Base-by-base conservation (phyloP, 2,329 filamentous ascomycete genomes). In the Aspergillus alliaceus region DNA sequence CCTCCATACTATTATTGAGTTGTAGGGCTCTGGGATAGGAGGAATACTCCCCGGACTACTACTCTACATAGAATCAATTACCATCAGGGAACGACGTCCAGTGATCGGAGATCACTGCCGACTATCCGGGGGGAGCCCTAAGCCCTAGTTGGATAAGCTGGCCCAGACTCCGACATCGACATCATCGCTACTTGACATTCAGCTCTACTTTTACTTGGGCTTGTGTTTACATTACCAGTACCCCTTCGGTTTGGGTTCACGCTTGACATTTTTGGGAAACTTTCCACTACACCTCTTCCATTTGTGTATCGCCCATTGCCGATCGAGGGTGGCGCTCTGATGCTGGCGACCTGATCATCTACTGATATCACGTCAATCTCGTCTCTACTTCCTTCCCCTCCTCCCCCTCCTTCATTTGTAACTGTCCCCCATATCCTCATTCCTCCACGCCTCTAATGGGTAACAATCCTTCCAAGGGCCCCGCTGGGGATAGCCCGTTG, bases 391-490 rank as follows among this genome's bases (percentile, higher is more conserved):
- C 15, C 56, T 48, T 53, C 57, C 54, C 55, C 40, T 25, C 39
- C 32, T 27, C 44, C 32, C 24, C 46, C 51, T 51, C 50, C 31
- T 48, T 27, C 29, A 49, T 46, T 22, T 46, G 22, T 31, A 48
- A 20, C 47, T 54, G 47, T 56, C 53, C 58, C 56, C 53, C 42
- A 44, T 50, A 40, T 27, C 47, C 46, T 46, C 50, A 49, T 50
- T 34, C 35, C 35, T 57, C 20, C 48, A 44, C 68, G 65, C 67
- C 67, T 64, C 69, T 68, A 61, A 80, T 81, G 79, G 79, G 79
- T 64, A 80, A 80, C 69, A 77, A 74, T 69, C 75, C 77, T 67
- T 80, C 76, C 62, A 80, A 79, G 66, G 65, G 72, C 59, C 72
- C 73, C 53, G 64, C 66, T 56, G 68, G 68, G 61, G 69, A 72